A percentile compares a stretch with the other conserved stretches of the same genome.
Evolutionary conservation across 768 basidiomycete species (phyloP).

Genomic region (Trametes gibbosa): DNA sequence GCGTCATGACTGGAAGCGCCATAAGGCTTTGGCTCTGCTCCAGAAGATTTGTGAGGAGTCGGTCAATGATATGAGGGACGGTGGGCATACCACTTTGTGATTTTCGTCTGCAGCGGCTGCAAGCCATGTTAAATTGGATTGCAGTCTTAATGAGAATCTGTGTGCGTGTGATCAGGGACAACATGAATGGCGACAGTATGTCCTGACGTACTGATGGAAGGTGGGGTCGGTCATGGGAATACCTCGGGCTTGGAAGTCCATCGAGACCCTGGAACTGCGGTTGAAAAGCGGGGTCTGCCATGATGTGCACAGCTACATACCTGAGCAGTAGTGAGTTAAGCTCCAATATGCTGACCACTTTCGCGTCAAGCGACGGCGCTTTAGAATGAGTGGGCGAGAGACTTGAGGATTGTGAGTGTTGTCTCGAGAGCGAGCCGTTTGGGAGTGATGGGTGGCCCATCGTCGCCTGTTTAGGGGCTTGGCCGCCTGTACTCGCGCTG

Average conservation of each 20-base stretch:
- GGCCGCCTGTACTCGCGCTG: background rate
- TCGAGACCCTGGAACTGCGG: constrained; percentile 45
- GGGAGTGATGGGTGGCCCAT: constrained; percentile 4
- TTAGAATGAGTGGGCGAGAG: constrained; percentile 12
- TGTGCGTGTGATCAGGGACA: background rate
- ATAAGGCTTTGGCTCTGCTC: constrained; percentile 27
- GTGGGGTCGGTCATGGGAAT: constrained; percentile 45
- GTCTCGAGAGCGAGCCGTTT: background rate
- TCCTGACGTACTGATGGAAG: constrained; percentile 53
- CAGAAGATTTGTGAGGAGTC: background rate
- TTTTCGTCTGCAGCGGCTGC: constrained; percentile 63
- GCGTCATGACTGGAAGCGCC: constrained; percentile 56
- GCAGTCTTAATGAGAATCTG: constrained; percentile 61
- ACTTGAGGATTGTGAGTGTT: constrained; percentile 11
- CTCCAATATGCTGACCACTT: constrained; percentile 60
- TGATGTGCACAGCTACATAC: constrained; percentile 37
- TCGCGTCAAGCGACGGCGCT: constrained; percentile 36
- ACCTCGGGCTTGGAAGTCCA: constrained; percentile 57
- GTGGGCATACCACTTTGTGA: constrained; percentile 41
- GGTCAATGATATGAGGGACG: constrained; percentile 8
- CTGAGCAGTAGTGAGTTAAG: constrained; percentile 68
- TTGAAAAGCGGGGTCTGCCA: background rate
- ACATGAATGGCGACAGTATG: background rate
- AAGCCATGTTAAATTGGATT: constrained; percentile 70
- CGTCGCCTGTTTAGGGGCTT: background rate